Evolutionary conservation across 2,329 filamentous ascomycete species (phyloP).

Genomic region (Clonostachys rosea): DNA sequence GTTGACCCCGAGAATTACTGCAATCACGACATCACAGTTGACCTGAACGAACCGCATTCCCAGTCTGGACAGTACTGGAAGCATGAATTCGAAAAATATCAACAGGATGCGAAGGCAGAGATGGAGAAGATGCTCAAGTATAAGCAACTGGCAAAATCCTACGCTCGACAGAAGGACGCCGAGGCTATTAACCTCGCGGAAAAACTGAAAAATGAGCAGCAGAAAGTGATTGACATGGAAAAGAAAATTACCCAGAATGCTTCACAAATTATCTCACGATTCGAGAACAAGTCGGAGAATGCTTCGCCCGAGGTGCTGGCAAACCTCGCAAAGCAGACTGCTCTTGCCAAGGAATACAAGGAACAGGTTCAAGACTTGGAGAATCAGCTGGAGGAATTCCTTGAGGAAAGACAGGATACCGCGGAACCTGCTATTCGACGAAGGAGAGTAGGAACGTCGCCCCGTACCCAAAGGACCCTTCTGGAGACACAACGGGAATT

Average conservation of each 20-base stretch:
- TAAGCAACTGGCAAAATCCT: slow-evolving; percentile 75
- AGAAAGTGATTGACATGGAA: slow-evolving; percentile 61
- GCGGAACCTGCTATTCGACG: slow-evolving; percentile 17
- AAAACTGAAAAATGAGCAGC: slow-evolving; percentile 64
- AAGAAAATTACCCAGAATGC: slow-evolving; percentile 55
- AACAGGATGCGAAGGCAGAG: slow-evolving; percentile 66
- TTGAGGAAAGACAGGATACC: slow-evolving; percentile 26
- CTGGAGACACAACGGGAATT: slow-evolving; percentile 50
- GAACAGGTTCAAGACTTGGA: slow-evolving; percentile 56
- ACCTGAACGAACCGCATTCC: slow-evolving; percentile 69
- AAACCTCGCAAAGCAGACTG: slow-evolving; percentile 53
- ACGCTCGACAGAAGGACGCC: slow-evolving; percentile 71
- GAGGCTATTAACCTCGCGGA: slow-evolving; percentile 63
- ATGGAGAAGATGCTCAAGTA: slow-evolving; percentile 76
- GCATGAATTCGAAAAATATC: slow-evolving; percentile 69
- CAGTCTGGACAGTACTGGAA: slow-evolving; percentile 80
- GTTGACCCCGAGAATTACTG: slow-evolving; percentile 32
- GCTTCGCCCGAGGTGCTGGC: slow-evolving; percentile 43
- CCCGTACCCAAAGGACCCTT: slow-evolving; percentile 44
- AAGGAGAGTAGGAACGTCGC: slow-evolving; percentile 35
- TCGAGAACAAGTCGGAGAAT: slow-evolving; percentile 23
- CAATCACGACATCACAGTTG: slow-evolving; percentile 61
- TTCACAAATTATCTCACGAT: slow-evolving; percentile 41
- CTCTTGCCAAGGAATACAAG: slow-evolving; percentile 52
- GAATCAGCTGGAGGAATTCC: slow-evolving; percentile 35